phyloP scores from a whole-genome alignment of 768 basidiomycete species.

The Trametes punicea region DNA sequence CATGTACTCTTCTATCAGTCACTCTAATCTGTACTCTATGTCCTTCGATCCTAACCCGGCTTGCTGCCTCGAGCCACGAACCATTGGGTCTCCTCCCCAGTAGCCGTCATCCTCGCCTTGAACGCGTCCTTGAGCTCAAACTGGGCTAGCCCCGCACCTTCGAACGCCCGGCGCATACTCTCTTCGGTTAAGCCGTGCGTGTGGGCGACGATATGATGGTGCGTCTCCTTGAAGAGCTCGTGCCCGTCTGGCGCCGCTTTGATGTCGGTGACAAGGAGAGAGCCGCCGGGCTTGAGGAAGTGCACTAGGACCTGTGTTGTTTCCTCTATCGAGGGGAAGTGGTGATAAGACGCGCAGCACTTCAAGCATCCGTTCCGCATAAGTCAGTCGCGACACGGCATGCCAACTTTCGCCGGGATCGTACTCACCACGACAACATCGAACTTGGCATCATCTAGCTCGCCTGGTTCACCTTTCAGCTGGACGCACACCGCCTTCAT shows the following conservation, averaged over 20 bases:
- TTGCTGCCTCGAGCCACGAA: conserved; percentile 45
- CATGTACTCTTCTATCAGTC: too few relatives aligned
- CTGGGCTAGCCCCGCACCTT: conserved; percentile 44
- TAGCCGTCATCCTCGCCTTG: conserved; percentile 30
- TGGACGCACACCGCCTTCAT: conserved; percentile 64
- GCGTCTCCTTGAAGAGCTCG: conserved; percentile 38
- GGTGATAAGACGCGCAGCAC: conserved; percentile 67
- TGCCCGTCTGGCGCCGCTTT: conserved; percentile 28
- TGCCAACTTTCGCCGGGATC: not conserved
- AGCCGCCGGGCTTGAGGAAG: conserved; percentile 61
- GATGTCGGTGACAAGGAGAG: conserved; percentile 58
- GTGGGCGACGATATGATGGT: conserved; percentile 49
- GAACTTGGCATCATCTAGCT: conserved; percentile 54
- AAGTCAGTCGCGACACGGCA: not conserved
- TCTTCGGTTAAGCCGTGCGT: conserved; percentile 48
- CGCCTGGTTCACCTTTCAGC: conserved; percentile 44
- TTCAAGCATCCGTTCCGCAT: conserved; percentile 30
- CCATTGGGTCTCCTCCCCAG: conserved; percentile 35
- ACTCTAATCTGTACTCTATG: not conserved
- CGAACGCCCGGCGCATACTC: conserved; percentile 49
- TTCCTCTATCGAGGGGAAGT: conserved; percentile 47
- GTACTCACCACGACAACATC: conserved; percentile 66
- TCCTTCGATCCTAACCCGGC: not conserved
- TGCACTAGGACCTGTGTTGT: conserved; percentile 49
- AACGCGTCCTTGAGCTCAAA: conserved; percentile 39